Evolutionary conservation across 2,329 filamentous ascomycete species (phyloP), one percentile per base, ranked within the genome.

Genomic region (Albophoma yamanashiensis): DNA sequence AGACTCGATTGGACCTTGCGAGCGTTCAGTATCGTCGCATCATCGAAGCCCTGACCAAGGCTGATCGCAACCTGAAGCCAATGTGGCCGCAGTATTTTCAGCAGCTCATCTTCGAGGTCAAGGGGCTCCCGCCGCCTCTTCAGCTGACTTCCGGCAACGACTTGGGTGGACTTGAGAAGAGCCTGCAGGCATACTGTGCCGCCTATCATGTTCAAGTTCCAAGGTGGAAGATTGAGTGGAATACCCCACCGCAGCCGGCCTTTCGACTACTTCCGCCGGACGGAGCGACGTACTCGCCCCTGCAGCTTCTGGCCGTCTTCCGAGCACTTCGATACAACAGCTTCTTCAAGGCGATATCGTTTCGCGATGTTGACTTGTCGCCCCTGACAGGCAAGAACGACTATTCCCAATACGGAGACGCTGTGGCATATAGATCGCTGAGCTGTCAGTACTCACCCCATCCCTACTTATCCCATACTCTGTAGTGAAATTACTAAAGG

Each of bases 71-170:
- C 59, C 69, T 85, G 53, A 84, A 83, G 66, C 82, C 82, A 0
- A 80, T 79, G 61, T 85, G 82, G 82, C 82, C 82, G 12, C 78
- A 82, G 58, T 73, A 80, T 43, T 77, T 82, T 69, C 82, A 83
- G 63, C 77, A 78, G 42, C 73, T 74, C 47, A 77, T 83, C 4
- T 84, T 84, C 64, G 76, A 77, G 57, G 75, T 84, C 58, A 75
- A 76, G 50, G 81, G 80, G 9, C 75, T 83, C 17, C 76, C 79
- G 9, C 77, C 80, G 14, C 79, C 80, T 8, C 76, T 82, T 58
- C 79, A 82, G 60, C 69, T 84, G 36, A 80, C 82, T 0, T 78
- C 80, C 9, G 79, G 80, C 11, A 82, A 83, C 59, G 78, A 81
- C 62, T 79, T 82, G 63, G 82, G 82, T 2, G 80, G 82, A 2